Evolutionary conservation across 257 asterid genomes (phyloP).

Genomic region (Anisodus acutangulus): DNA sequence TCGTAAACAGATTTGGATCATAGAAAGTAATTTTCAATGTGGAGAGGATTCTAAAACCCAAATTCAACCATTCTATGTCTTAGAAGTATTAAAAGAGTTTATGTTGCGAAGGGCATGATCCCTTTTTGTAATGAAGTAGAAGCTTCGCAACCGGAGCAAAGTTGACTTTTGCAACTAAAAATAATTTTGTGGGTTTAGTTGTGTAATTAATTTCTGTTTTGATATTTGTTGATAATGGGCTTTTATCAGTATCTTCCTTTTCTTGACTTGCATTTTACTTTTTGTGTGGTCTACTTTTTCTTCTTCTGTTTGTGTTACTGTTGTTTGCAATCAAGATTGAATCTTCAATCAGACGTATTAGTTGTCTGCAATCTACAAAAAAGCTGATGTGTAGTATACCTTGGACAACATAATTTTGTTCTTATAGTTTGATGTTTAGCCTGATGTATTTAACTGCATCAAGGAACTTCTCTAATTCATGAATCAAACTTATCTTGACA

Average conservation of each 20-base stretch:
- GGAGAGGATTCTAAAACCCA: not conserved
- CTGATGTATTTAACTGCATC: not conserved
- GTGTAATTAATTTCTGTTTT: not conserved
- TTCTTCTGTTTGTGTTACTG: conserved; percentile 11
- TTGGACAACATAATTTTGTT: not conserved
- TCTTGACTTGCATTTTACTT: not conserved
- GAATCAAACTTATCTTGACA: conserved; percentile 1
- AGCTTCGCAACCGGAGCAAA: not conserved
- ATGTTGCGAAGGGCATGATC: not conserved
- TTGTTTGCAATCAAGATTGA: not conserved
- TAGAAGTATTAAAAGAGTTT: not conserved
- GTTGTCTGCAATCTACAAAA: not conserved
- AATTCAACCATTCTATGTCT: not conserved
- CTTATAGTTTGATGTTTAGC: conserved; percentile 12
- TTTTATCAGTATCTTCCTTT: not conserved
- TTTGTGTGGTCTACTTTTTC: not conserved
- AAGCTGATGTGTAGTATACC: not conserved
- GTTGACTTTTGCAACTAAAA: not conserved
- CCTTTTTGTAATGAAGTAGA: not conserved
- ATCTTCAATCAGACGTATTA: not conserved
- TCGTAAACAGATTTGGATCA: not conserved
- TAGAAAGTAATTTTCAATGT: not conserved
- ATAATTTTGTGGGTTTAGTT: not conserved
- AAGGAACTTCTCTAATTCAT: conserved; percentile 20
- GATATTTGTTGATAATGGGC: not conserved